Base-by-base conservation (phyloP, 495 filamentous ascomycete species). In the Daldinia caldariorum region DNA sequence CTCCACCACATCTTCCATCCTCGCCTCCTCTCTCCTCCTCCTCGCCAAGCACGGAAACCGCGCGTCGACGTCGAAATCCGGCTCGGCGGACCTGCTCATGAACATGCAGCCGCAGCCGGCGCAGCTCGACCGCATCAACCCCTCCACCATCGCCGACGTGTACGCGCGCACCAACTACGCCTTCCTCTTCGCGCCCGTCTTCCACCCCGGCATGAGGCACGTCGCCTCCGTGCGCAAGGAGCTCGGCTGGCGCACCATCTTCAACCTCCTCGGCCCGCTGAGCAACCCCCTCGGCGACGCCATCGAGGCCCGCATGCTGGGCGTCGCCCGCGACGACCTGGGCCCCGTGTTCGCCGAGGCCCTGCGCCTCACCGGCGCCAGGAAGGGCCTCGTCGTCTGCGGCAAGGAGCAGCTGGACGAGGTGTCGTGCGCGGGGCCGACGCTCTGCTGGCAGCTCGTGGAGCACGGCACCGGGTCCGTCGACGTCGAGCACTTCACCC, bases 331-430 rank as follows among this genome's bases (percentile, higher is more conserved):
- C 62, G 83, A 88, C 69, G 90, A 90, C 59, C 85, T 99, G 26
- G 96, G 94, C 1, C 89, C 87, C 6, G 89, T 93, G 13, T 99
- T 97, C 77, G 93, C 90, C 1, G 91, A 95, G 63, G 93, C 95
- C 8, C 82, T 99, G 50, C 81, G 83, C 12, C 82, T 97, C 61
- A 85, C 85, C n/a, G 94, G 94, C 35, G 87, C 88, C 4, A 86
- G 83, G 69, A 97, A 97, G 76, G 94, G 91, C 2, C 84, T 99
- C 78, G 89, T 99, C 5, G 92, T 98, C 6, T 98, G 94, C 76
- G 95, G 96, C 34, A 89, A 90, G 65, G 95, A 98, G 79, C 92
- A 97, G 58, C 88, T 99, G 55, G 95, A 99, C 77, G 95, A 99
- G 80, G 89, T 99, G 61, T 93, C 89, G 67, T 96, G 92, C 71